Evolutionary conservation across 257 asterid species (phyloP), one percentile per base, ranked within the genome.

Genomic region (Catharanthus roseus): DNA sequence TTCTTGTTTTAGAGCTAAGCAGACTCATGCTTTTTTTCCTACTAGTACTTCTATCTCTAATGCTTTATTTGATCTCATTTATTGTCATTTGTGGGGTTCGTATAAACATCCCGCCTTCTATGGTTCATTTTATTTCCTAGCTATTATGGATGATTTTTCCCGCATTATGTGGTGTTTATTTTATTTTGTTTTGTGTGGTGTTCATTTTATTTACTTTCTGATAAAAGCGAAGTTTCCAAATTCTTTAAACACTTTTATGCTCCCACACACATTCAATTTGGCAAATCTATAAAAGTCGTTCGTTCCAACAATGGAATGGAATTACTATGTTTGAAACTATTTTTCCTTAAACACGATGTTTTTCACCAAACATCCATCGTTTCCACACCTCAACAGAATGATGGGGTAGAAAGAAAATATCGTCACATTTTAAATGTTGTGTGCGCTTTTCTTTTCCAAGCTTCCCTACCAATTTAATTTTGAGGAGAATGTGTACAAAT

Each of bases 131-230:
- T n/a, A n/a, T n/a, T n/a, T n/a, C n/a, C n/a, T n/a, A n/a, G n/a
- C n/a, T n/a, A n/a, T n/a, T n/a, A 34, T 70, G 3, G 75, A 72
- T 45, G 64, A 62, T 62, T 47, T 60, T 62, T 72, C 76, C 12
- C 50, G 41, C 21, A 18, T 23, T 28, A 8, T 63, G 3, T 72
- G n/a, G n/a, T n/a, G n/a, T n/a, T n/a, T n/a, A n/a, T n/a, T n/a
- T n/a, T n/a, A n/a, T n/a, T n/a, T n/a, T n/a, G n/a, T n/a, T n/a
- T n/a, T n/a, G n/a, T n/a, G n/a, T n/a, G n/a, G n/a, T n/a, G n/a
- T n/a, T n/a, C 53, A 63, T 13, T 72, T 13, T 72, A 61, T 45
- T n/a, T n/a, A n/a, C n/a, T n/a, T n/a, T n/a, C n/a, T n/a, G n/a
- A n/a, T n/a, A n/a, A n/a, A n/a, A n/a, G n/a, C n/a, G n/a, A n/a